phyloP scores from a whole-genome alignment of 352 stramenopile genomes.

The Peronospora belbahrii region DNA sequence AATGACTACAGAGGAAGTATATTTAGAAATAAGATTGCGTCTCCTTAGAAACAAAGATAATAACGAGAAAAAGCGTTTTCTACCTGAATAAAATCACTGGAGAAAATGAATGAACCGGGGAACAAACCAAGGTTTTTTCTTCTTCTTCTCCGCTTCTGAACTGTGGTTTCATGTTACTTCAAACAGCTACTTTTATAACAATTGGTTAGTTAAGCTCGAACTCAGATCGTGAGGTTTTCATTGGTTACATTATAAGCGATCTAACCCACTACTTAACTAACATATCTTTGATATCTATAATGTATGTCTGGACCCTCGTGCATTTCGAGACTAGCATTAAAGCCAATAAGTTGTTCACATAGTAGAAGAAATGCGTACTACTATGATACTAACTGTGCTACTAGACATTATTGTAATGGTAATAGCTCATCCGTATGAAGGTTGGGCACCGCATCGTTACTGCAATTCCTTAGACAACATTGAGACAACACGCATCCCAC shows the following conservation, averaged over 20 bases:
- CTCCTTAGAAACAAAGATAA: no score
- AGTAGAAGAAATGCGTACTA: constrained; percentile 23
- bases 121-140: no score
- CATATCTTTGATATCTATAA: no score
- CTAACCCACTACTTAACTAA: no score
- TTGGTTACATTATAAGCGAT: constrained; percentile 9
- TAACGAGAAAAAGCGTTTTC: no score
- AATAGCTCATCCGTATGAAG: constrained; percentile 47
- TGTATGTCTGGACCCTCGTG: not conserved
- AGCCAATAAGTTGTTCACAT: not conserved
- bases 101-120: no score
- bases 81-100: no score
- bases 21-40: no score
- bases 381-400: constrained; percentile 17
- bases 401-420: constrained; percentile 6
- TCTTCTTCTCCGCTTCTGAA: no score
- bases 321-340: constrained; percentile 5
- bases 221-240: constrained; percentile 6
- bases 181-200: not conserved
- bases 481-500: constrained; percentile 44
- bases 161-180: constrained; percentile 3
- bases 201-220: not conserved
- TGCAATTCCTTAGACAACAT: constrained; percentile 69
- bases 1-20: constrained; percentile 4
- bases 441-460: constrained; percentile 74